Evolutionary conservation across 768 basidiomycete species (phyloP), one percentile per base, ranked within the genome.

Genomic region (Rhizopogon vulgaris): DNA sequence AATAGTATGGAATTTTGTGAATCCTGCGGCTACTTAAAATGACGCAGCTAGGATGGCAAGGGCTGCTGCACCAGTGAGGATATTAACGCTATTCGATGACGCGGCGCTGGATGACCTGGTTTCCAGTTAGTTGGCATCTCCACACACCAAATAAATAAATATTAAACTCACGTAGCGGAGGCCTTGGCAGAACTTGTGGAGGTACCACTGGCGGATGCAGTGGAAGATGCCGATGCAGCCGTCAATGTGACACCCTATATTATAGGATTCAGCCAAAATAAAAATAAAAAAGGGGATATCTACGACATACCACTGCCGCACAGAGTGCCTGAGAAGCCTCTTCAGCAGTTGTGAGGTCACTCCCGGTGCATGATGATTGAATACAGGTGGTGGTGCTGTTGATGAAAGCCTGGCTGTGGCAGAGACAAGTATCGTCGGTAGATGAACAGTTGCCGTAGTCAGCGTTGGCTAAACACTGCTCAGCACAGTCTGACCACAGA

Each of bases 371-470:
- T n/a, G 66, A 56, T 4, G 45, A 36, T 46, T 63, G 18, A 54
- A 85, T 76, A 67, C 85, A 87, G 0, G 58, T 1, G 36, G 79
- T 78, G 42, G 75, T 73, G 49, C 63, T 61, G 37, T 52, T 43
- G 54, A 85, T 58, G 60, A 84, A 87, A 1, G 52, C n/a, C 17
- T 57, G 0, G 61, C 68, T 71, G 5, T 69, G 66, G 75, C 85
- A 87, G 28, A 85, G 69, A 58, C 88, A 90, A 25, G 57, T 56
- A 60, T 77, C 69, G 68, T 88, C 80, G n/a, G 65, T 65, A 3
- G 63, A 8, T 12, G 49, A 12, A 70, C 87, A 90, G 52, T 56
- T 58, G 39, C 69, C 78, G 17, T 70, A 56, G 57, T 76, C 61
- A 7, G 79, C 73, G 51, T 54, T 63, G 6, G 65, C 46, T 7